phyloP scores from a whole-genome alignment of 768 basidiomycete genomes.

The Pleurotus eryngii region DNA sequence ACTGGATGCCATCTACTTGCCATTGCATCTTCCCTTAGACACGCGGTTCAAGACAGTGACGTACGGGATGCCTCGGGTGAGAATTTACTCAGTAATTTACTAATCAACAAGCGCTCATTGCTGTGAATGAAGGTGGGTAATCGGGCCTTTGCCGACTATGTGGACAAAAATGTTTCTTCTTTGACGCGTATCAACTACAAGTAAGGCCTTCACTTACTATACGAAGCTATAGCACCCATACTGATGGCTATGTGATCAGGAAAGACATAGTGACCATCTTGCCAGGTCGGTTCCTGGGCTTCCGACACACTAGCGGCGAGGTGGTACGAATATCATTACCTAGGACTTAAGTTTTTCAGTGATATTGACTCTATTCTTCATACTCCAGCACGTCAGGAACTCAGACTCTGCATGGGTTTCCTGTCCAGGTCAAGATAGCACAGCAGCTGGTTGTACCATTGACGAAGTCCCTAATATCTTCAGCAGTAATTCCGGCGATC shows the following conservation, averaged over 20 bases:
- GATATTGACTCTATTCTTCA: not conserved
- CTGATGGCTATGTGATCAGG: slow-evolving; percentile 14
- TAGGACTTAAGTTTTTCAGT: not conserved
- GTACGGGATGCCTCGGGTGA: slow-evolving; percentile 43
- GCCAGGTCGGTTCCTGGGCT: slow-evolving; percentile 40
- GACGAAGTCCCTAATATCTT: slow-evolving; percentile 44
- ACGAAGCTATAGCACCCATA: no score
- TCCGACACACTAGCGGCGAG: slow-evolving; percentile 45
- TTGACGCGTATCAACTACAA: slow-evolving; percentile 63
- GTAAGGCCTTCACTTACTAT: slow-evolving; percentile 18
- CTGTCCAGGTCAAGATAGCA: slow-evolving; percentile 65
- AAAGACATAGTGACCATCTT: slow-evolving; percentile 39
- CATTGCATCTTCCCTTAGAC: slow-evolving; percentile 41
- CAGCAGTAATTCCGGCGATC: slow-evolving; percentile 36
- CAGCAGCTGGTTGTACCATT: slow-evolving; percentile 39
- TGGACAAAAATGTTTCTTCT: slow-evolving; percentile 40
- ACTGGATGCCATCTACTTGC: slow-evolving; percentile 54
- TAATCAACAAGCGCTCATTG: not conserved
- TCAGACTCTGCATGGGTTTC: slow-evolving; percentile 44
- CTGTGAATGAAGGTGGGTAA: slow-evolving; percentile 43
- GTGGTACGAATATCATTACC: slow-evolving; percentile 29
- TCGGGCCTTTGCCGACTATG: slow-evolving; percentile 57
- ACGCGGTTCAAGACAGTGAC: slow-evolving; percentile 29
- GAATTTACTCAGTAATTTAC: slow-evolving; percentile 20
- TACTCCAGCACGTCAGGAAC: slow-evolving; percentile 38